Percentiles rank a stretch among this genome's conserved stretches.
Conservation (phyloP, 352 stramenopile genomes). For the Globisporangium irregulare region DNA sequence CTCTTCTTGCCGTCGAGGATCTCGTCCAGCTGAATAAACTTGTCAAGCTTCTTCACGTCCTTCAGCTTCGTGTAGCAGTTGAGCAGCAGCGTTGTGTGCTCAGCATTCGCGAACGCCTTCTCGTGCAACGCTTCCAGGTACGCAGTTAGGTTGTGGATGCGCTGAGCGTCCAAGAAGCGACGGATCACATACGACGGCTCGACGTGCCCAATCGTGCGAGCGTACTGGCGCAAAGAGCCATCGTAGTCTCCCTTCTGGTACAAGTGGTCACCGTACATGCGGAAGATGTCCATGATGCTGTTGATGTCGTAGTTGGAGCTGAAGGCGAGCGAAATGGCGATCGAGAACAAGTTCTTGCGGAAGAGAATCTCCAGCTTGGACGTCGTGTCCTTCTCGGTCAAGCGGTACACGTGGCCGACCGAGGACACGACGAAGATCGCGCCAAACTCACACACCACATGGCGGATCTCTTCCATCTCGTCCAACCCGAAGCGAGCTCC, state of each 20-base stretch:
- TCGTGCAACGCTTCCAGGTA: slow-evolving; percentile 96
- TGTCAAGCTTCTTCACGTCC: slow-evolving; percentile 91
- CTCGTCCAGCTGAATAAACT: slow-evolving; percentile 89
- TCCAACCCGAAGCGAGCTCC: slow-evolving; percentile 79
- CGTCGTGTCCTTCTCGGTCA: slow-evolving; percentile 94
- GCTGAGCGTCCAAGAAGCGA: slow-evolving; percentile 96
- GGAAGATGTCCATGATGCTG: slow-evolving; percentile 96
- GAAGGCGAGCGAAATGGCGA: slow-evolving; percentile 96
- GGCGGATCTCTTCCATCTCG: slow-evolving; percentile 85
- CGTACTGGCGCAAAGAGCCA: slow-evolving; percentile 96
- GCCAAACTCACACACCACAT: slow-evolving; percentile 84
- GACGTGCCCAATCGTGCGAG: slow-evolving; percentile 95
- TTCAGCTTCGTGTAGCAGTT: slow-evolving; percentile 96
- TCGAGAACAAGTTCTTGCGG: slow-evolving; percentile 96
- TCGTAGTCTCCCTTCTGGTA: slow-evolving; percentile 97
- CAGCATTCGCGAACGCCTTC: slow-evolving; percentile 87
- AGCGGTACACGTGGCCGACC: slow-evolving; percentile 87
- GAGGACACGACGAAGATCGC: slow-evolving; percentile 87
- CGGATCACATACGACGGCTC: slow-evolving; percentile 98
- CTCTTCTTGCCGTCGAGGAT: slow-evolving; percentile 48
- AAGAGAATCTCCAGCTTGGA: slow-evolving; percentile 97
- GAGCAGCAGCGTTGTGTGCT: slow-evolving; percentile 93
- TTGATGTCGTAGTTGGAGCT: slow-evolving; percentile 93
- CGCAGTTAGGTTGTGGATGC: slow-evolving; percentile 94
- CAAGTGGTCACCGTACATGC: slow-evolving; percentile 97